Evolutionary conservation across 1,284 basidiomycete genomes (phyloP).

Genomic region (Inonotus hispidus): DNA sequence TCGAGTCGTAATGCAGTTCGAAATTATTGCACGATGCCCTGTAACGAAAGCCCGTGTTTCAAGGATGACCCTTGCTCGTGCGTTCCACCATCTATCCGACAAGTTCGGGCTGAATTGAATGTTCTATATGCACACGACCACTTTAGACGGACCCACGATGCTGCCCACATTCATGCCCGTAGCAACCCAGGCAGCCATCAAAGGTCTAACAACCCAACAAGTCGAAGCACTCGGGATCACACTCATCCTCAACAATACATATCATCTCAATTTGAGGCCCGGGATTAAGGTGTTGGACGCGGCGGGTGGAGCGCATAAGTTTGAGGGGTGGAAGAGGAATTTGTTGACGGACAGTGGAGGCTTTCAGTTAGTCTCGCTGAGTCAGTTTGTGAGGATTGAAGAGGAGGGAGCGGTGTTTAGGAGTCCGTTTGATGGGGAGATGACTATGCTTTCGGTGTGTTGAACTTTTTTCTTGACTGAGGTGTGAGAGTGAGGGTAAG

Average conservation of each 20-base stretch:
- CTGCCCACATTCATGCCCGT: constrained; percentile 89
- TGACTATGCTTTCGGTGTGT: constrained; percentile 76
- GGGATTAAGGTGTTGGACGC: constrained; percentile 65
- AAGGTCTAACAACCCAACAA: constrained; percentile 80
- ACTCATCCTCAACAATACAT: constrained; percentile 81
- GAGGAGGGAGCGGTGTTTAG: constrained; percentile 81
- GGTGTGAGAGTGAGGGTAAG: not conserved
- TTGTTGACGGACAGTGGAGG: constrained; percentile 85
- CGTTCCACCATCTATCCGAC: constrained; percentile 4
- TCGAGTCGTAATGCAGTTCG: constrained; percentile 57
- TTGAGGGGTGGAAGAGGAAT: constrained; percentile 81
- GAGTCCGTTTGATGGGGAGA: constrained; percentile 77
- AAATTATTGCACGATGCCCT: constrained; percentile 69
- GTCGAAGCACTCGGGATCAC: constrained; percentile 74
- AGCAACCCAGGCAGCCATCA: constrained; percentile 83
- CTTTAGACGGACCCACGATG: constrained; percentile 68
- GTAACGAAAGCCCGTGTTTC: constrained; percentile 76
- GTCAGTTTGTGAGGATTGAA: constrained; percentile 77
- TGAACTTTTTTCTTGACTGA: not conserved
- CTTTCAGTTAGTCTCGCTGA: constrained; percentile 80
- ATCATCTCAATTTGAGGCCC: constrained; percentile 77
- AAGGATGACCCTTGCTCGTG: constrained; percentile 54
- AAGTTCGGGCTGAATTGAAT: constrained; percentile 1
- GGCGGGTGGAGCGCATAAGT: constrained; percentile 75
- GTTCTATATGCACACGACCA: not conserved